phyloP scores from a whole-genome alignment of 2,329 filamentous ascomycete species.

The Aspergillus vadensis region DNA sequence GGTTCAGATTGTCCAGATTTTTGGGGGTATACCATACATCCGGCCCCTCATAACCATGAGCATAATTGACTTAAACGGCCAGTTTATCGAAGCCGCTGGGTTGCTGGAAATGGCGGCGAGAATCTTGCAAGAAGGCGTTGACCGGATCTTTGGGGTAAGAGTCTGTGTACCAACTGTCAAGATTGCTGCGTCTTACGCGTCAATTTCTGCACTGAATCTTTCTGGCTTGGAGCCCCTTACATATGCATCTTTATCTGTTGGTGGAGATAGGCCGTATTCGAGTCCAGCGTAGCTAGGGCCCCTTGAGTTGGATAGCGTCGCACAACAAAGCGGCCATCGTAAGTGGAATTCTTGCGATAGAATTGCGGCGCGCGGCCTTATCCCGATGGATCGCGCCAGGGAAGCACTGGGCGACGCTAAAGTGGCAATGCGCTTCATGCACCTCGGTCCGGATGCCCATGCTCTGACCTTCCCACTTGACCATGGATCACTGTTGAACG shows the following conservation, averaged over 20 bases:
- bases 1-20: neutral
- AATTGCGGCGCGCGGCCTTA: conserved; percentile 55
- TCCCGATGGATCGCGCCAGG: conserved; percentile 59
- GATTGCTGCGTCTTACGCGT: neutral
- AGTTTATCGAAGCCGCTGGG: neutral
- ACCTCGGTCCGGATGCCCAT: conserved; percentile 59
- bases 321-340: neutral
- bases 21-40: neutral
- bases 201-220: neutral
- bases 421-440: conserved; percentile 55
- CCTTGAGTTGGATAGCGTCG: neutral
- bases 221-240: neutral
- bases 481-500: conserved; percentile 19
- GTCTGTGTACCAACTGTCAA: neutral
- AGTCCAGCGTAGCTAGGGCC: too few species aligned
- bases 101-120: neutral
- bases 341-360: neutral
- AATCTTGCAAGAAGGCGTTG: neutral
- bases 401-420: conserved; percentile 53
- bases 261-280: neutral
- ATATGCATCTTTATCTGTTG: neutral
- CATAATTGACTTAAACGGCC: conserved; percentile 5
- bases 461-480: conserved; percentile 54
- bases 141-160: neutral
- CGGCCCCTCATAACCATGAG: neutral